A percentile compares a stretch with the other conserved stretches of the same genome.
Evolutionary conservation across 306 rosid species (phyloP).

Genomic region (Acacia acuminata): DNA sequence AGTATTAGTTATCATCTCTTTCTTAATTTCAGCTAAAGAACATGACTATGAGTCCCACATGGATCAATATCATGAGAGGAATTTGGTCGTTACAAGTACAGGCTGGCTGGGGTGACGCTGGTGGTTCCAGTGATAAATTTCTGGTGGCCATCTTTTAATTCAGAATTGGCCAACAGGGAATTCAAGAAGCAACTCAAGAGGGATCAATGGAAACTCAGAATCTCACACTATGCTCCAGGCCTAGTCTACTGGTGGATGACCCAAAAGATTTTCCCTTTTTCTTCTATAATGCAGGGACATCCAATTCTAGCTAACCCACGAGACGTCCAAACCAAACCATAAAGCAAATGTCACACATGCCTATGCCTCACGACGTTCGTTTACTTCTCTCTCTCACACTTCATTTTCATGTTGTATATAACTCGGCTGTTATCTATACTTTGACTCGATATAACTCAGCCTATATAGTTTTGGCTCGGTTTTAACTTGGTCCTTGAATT

Average conservation of each 20-base stretch:
- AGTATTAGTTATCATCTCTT: too few relatives aligned
- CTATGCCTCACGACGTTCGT: constrained; percentile 33
- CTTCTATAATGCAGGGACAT: constrained; percentile 37
- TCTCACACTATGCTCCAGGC: constrained; percentile 39
- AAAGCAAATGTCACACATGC: constrained; percentile 23
- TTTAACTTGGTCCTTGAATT: too few relatives aligned
- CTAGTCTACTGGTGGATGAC: constrained; percentile 44
- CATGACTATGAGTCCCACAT: neutral
- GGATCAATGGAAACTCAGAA: constrained; percentile 37
- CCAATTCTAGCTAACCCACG: constrained; percentile 35
- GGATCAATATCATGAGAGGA: neutral
- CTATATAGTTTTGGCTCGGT: too few relatives aligned
- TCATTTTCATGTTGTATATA: neutral
- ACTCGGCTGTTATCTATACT: too few relatives aligned
- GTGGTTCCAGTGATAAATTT: constrained; percentile 41
- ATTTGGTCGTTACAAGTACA: neutral
- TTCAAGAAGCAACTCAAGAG: constrained; percentile 32
- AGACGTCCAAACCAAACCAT: constrained; percentile 34
- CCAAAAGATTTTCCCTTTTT: constrained; percentile 38
- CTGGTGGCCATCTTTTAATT: constrained; percentile 45
- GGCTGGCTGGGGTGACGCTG: constrained; percentile 37
- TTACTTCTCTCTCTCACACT: neutral
- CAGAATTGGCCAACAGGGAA: neutral
- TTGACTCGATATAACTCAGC: too few relatives aligned
- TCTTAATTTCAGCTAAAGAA: neutral